Evolutionary conservation across 148 eudicot species (phyloP).

Genomic region (Bassia scoparia): DNA sequence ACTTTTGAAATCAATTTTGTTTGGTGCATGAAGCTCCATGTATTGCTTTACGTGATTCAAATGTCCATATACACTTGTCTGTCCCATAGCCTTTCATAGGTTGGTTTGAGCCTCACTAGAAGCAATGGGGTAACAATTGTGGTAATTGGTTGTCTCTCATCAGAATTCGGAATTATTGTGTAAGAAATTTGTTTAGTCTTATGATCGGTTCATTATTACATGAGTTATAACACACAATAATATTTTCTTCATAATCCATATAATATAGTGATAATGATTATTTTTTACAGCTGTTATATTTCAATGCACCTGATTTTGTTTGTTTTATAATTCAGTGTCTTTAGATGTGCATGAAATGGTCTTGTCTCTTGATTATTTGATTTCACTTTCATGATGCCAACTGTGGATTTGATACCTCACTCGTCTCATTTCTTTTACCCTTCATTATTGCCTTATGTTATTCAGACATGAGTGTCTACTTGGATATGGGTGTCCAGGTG

Average conservation of each 20-base stretch:
- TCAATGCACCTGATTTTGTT: neutral
- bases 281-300: neutral
- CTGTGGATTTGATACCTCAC: neutral
- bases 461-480: too few species aligned
- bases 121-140: too few species aligned
- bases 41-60: neutral
- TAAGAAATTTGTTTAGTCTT: too few species aligned
- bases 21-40: conserved; percentile 3
- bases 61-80: neutral
- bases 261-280: neutral
- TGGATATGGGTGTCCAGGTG: too few species aligned
- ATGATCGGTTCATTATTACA: too few species aligned
- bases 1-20: neutral
- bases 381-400: neutral
- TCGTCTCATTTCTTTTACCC: neutral
- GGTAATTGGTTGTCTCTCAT: too few species aligned
- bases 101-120: too few species aligned
- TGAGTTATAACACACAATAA: too few species aligned
- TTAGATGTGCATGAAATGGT: neutral
- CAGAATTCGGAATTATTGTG: too few species aligned
- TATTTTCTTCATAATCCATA: too few species aligned
- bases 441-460: too few species aligned
- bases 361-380: neutral
- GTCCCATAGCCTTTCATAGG: neutral
- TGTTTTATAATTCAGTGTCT: neutral